Conservation (phyloP, 2,329 filamentous ascomycete species). For the Sarocladiaceae sp. region DNA sequence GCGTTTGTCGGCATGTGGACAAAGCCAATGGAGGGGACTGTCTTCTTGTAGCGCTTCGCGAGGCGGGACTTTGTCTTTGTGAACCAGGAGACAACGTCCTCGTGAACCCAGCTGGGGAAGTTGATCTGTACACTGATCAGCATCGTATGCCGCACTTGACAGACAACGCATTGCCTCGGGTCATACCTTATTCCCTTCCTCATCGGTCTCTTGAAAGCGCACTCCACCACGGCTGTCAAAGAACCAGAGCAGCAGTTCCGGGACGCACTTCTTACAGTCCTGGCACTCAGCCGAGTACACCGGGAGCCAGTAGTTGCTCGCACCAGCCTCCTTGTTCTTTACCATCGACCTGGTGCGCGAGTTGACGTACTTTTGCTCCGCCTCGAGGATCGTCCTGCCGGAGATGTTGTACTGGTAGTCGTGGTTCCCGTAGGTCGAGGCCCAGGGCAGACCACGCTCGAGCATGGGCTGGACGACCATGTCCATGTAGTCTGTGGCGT, state of each 20-base stretch:
- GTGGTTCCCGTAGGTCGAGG: constrained; percentile 66
- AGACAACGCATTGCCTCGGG: too few relatives aligned
- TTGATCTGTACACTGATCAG: not conserved
- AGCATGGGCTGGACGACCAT: constrained; percentile 53
- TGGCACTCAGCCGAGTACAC: constrained; percentile 32
- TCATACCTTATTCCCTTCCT: constrained; percentile 14
- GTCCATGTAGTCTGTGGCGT: constrained; percentile 51
- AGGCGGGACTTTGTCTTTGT: constrained; percentile 19
- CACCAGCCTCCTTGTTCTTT: constrained; percentile 24
- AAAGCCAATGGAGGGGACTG: constrained; percentile 39
- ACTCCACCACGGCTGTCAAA: constrained; percentile 62
- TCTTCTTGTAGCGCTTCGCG: constrained; percentile 21
- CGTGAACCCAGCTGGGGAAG: constrained; percentile 37
- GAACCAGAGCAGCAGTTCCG: constrained; percentile 58
- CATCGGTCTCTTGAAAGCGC: constrained; percentile 34
- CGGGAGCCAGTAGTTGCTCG: constrained; percentile 42
- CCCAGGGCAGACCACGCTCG: constrained; percentile 50
- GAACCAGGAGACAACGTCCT: constrained; percentile 39
- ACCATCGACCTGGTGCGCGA: constrained; percentile 36
- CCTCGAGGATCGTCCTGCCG: constrained; percentile 33
- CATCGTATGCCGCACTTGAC: too few relatives aligned
- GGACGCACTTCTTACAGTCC: constrained; percentile 21
- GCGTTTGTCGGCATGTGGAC: constrained; percentile 42
- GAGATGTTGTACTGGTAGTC: constrained; percentile 56
- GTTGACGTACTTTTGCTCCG: constrained; percentile 32